Evolutionary conservation across 2,329 filamentous ascomycete species (phyloP).

Genomic region (Cryoendolithus antarcticus): DNA sequence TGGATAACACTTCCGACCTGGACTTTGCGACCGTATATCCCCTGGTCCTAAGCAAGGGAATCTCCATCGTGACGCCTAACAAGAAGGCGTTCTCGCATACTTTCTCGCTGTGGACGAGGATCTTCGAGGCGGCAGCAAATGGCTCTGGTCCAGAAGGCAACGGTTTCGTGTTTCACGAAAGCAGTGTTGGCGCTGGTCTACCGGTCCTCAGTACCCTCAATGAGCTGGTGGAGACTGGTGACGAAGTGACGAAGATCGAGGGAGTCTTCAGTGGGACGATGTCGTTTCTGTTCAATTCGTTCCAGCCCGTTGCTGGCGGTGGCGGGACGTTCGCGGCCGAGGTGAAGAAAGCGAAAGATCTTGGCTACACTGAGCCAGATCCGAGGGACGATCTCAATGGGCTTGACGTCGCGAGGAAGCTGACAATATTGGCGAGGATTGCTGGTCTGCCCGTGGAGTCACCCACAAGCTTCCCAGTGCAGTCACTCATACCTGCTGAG

Average conservation of each 20-base stretch:
- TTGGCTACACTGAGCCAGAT: slow-evolving; percentile 86
- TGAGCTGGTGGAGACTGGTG: slow-evolving; percentile 88
- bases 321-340: slow-evolving; percentile 83
- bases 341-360: slow-evolving; percentile 80
- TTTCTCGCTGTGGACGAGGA: slow-evolving; percentile 72
- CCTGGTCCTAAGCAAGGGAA: slow-evolving; percentile 62
- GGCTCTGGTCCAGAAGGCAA: slow-evolving; percentile 38
- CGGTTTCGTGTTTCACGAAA: slow-evolving; percentile 88
- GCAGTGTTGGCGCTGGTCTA: slow-evolving; percentile 82
- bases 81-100: slow-evolving; percentile 92
- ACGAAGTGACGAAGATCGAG: slow-evolving; percentile 83
- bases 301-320: slow-evolving; percentile 64
- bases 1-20: slow-evolving; percentile 85
- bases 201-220: slow-evolving; percentile 88
- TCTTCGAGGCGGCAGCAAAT: slow-evolving; percentile 60
- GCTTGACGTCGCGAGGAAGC: slow-evolving; percentile 82
- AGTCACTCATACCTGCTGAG: slow-evolving; percentile 82
- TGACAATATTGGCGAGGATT: slow-evolving; percentile 84
- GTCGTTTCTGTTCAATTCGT: slow-evolving; percentile 96
- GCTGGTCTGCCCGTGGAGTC: slow-evolving; percentile 70
- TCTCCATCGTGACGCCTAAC: slow-evolving; percentile 91
- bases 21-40: slow-evolving; percentile 77
- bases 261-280: slow-evolving; percentile 97
- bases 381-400: slow-evolving; percentile 79
- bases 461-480: slow-evolving; percentile 81